Evolutionary conservation across 148 eudicot genomes (phyloP), one percentile per base, ranked within the genome.

Genomic region (Vaccinium vitisidaea): DNA sequence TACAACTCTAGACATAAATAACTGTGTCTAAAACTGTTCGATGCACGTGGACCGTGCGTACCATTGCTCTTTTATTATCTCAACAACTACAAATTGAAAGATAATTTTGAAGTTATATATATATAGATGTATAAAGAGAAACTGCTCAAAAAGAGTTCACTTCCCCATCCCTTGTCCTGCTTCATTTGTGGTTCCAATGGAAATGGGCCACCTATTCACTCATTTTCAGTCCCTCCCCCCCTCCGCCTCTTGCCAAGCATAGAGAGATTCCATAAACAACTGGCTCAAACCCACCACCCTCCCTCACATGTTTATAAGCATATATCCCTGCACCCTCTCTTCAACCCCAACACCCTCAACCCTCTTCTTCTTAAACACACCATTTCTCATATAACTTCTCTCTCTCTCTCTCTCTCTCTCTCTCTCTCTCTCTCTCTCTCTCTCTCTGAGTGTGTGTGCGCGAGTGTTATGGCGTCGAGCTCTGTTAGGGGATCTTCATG

Each of bases 401-500:
- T 18, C n/a, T n/a, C 21, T 9, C 1, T 36, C 53, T 19, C 23
- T 0, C 79, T 21, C 14, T n/a, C n/a, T n/a, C n/a, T n/a, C n/a
- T n/a, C n/a, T n/a, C 7, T 18, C n/a, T n/a, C 21, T 9, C 1
- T 36, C 53, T 19, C 30, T 27, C 30, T 27, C 30, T 27, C 30
- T 27, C 30, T 27, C 30, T 27, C 30, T 27, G 3, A 36, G 1
- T 43, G 46, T 5, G 46, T 5, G 6, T 5, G 39, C 39, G 39
- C 6, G 46, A 0, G 46, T 43, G 46, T 16, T 9, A 90, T 89
- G 92, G 86, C 92, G 61, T 88, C 92, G 27, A 56, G 87, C 79
- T 86, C 91, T 83, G 74, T 84, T 71, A 84, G 85, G 10, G 86
- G 82, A 25, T 54, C 85, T 48, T 55, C 87, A 2, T 92, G 94